A percentile compares a stretch with the other conserved stretches of the same genome.
phyloP scores from a whole-genome alignment of 2,329 filamentous ascomycete species.

The Arthrocladium fulminans region DNA sequence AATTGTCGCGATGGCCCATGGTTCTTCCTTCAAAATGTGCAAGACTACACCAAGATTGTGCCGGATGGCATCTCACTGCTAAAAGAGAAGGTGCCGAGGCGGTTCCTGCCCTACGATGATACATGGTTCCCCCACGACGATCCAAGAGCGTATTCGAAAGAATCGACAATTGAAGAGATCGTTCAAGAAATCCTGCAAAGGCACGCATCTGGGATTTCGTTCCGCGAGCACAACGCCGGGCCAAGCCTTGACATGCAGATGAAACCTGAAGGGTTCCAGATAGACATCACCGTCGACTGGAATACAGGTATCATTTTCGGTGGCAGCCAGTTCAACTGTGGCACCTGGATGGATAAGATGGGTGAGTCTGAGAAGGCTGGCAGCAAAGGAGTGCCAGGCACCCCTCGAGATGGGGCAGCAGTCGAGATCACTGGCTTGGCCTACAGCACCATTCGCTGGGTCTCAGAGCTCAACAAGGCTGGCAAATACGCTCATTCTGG shows the following conservation, averaged over 20 bases:
- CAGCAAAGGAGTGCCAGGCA: conserved; percentile 88
- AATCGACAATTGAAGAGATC: conserved; percentile 76
- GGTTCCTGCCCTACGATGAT: conserved; percentile 92
- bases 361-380: conserved; percentile 88
- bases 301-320: conserved; percentile 83
- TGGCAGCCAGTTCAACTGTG: conserved; percentile 88
- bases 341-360: conserved; percentile 99
- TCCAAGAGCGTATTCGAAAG: conserved; percentile 70
- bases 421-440: conserved; percentile 90
- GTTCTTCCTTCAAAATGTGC: conserved; percentile 95
- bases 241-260: conserved; percentile 84
- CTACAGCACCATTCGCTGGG: conserved; percentile 82
- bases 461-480: conserved; percentile 55
- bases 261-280: conserved; percentile 83
- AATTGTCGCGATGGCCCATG: conserved; percentile 94
- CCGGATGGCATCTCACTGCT: conserved; percentile 68
- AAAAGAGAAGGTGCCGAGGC: conserved; percentile 65
- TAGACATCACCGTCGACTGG: conserved; percentile 88
- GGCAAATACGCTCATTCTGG: conserved; percentile 65
- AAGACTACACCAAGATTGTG: conserved; percentile 78
- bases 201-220: conserved; percentile 83
- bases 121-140: conserved; percentile 84
- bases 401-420: conserved; percentile 90
- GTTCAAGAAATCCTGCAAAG: conserved; percentile 90
- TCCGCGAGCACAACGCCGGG: conserved; percentile 89